Base-by-base conservation (phyloP, 2,329 filamentous ascomycete species). In the Ampelomyces quisqualis region DNA sequence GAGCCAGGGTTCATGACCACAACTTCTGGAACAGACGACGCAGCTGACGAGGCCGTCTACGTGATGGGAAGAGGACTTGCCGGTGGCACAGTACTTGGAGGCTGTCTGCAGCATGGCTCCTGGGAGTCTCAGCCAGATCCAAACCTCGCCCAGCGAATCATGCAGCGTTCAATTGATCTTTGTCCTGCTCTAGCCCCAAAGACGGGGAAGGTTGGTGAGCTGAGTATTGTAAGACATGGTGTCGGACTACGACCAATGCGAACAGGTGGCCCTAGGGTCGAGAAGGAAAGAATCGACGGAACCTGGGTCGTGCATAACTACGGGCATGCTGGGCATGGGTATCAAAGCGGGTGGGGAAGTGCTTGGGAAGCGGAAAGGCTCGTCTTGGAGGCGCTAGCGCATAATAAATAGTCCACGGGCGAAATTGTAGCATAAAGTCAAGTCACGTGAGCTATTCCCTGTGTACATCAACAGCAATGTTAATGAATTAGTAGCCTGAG, bases 81-180 rank as follows among this genome's bases (percentile, higher is more conserved):
- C 40, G 90, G 90, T 14, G 90, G 90, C 8, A 93, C 88, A 0
- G 77, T 95, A 28, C 73, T 95, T 2, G 90, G 90, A n/a, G 90
- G 90, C 2, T 91, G 84, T 32, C 87, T 94, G 58, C 84, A 90
- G 64, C 80, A 85, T 56, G 78, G 82, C 19, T 85, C 83, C 55
- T 95, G 88, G 88, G 86, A 93, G 53, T 78, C 82, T 24, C 78
- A 84, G 51, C 82, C 85, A 1, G 90, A 95, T 57, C 84, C 85
- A 0, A 88, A 87, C 60, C 75, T 89, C n/a, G 88, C 90, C 0
- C 70, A 78, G 38, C 78, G 90, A 9, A 95, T 95, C 64, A 93
- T 95, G 87, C 82, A 84, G 69, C 79, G 90, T n/a, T 77, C 78
- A 15, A 74, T 88, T 5, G 77, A 80, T 21, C 66, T 81, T 20